Base-by-base conservation (phyloP, 1,284 basidiomycete genomes). In the Flammula alnicola region DNA sequence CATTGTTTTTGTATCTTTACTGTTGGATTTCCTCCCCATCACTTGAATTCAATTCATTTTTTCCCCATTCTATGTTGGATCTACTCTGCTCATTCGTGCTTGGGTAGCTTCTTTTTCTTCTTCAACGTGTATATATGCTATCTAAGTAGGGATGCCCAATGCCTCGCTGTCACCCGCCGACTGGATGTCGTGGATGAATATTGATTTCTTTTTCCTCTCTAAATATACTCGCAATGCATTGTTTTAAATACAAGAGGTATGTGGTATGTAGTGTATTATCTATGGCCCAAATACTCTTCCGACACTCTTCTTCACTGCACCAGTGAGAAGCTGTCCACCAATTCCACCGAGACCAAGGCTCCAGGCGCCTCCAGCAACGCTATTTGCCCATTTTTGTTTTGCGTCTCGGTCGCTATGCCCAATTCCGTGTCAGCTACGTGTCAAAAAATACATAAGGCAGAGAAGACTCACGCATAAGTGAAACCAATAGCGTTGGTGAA, bases 401-500 rank as follows among this genome's bases (percentile, higher is more conserved):
- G 92, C 88, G 61, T 96, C 93, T 44, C 92, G 82, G 65, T 96
- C 93, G 23, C 93, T 94, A 37, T n/a, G 16, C 26, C n/a, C n/a
- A n/a, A n/a, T n/a, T n/a, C n/a, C n/a, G n/a, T n/a, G n/a, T n/a
- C n/a, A n/a, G n/a, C n/a, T n/a, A n/a, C n/a, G n/a, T n/a, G n/a
- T n/a, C n/a, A n/a, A n/a, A n/a, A n/a, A n/a, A n/a, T n/a, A n/a
- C n/a, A n/a, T n/a, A n/a, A n/a, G 40, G 20, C 35, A 49, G 51
- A 29, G 50, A 17, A 44, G 19, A 76, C 86, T 63, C 67, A 89
- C 86, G 88, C 93, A 64, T 91, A 95, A 54, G 93, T 95, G 73
- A 95, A 96, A 6, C 94, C 95, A 49, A 97, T 76, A 17, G 87
- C 89, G 61, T 97, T 97, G 26, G 92, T 94, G 47, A 94, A 65